A percentile compares a stretch with the other conserved stretches of the same genome.
Evolutionary conservation across 169 alveolate genomes (phyloP).

Genomic region (Ichthyophthirius multifiliis): DNA sequence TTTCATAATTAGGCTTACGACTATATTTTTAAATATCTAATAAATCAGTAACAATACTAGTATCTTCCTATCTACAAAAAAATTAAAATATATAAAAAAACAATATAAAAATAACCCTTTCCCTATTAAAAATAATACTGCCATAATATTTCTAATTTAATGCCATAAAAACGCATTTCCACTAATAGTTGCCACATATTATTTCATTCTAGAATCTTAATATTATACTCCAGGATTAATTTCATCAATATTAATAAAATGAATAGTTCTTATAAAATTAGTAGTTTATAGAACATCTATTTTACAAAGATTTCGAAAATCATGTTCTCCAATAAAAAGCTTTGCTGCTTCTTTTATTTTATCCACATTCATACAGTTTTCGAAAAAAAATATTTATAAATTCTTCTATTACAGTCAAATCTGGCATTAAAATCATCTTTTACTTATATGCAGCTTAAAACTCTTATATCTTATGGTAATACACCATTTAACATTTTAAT

Average conservation of each 20-base stretch:
- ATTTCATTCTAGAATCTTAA: conserved; percentile 5
- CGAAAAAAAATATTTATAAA: conserved; percentile 74
- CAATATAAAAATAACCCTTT: conserved; percentile 25
- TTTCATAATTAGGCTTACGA: conserved; percentile 64
- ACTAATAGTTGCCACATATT: conserved; percentile 55
- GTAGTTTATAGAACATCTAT: conserved; percentile 52
- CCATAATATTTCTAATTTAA: conserved; percentile 80
- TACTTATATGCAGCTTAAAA: conserved; percentile 58
- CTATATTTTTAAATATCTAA: conserved; percentile 52
- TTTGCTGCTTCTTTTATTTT: conserved; percentile 62
- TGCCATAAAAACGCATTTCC: conserved; percentile 86
- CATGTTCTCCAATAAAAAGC: conserved; percentile 67
- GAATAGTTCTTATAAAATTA: conserved; percentile 31
- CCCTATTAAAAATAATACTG: conserved; percentile 76
- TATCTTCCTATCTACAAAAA: conserved; percentile 48
- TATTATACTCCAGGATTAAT: conserved; percentile 33
- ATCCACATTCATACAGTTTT: conserved; percentile 58
- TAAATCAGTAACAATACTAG: conserved; percentile 56
- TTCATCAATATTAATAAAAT: conserved; percentile 39
- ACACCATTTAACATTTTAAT: conserved; percentile 55
- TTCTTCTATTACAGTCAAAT: conserved; percentile 75
- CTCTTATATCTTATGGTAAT: conserved; percentile 76
- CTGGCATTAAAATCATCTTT: conserved; percentile 79
- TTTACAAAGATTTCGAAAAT: conserved; percentile 81
- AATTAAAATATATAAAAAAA: neutral